phyloP scores from a whole-genome alignment of 495 filamentous ascomycete genomes.

The Penicillium nucicola region DNA sequence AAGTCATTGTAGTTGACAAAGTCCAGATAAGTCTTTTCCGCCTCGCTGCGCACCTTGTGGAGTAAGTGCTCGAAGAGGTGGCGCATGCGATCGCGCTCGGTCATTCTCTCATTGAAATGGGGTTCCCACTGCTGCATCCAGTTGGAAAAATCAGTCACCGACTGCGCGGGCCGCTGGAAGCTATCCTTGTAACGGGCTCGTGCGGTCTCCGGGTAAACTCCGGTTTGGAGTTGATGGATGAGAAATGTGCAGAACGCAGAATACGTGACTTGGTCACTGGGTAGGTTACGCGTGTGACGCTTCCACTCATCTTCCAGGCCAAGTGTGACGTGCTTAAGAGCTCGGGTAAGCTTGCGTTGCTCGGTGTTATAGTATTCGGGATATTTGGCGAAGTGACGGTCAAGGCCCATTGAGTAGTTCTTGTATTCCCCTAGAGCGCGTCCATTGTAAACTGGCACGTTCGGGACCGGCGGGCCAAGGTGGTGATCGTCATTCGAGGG shows the following conservation, averaged over 20 bases:
- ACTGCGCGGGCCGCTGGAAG: constrained; percentile 4
- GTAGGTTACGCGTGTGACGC: not conserved
- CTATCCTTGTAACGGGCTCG: not conserved
- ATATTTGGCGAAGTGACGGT: constrained; percentile 5
- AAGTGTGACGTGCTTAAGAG: constrained; percentile 4
- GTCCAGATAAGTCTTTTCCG: not conserved
- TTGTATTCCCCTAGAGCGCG: constrained; percentile 4
- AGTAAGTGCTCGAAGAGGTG: constrained; percentile 13
- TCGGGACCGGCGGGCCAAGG: not conserved
- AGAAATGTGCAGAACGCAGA: constrained; percentile 1
- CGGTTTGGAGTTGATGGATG: constrained; percentile 2
- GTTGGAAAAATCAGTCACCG: constrained; percentile 12
- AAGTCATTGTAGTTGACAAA: constrained; percentile 10
- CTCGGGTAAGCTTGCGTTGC: not conserved
- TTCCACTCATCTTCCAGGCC: constrained; percentile 3
- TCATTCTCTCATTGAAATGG: not conserved
- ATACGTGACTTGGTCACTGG: not conserved
- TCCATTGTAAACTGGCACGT: constrained; percentile 6
- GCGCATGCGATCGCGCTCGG: constrained; percentile 6
- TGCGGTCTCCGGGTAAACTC: not conserved
- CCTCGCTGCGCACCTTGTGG: not conserved
- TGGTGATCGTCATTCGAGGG: not conserved
- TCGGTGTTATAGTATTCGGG: not conserved
- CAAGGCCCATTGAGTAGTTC: constrained; percentile 2
- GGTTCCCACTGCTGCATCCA: constrained; percentile 10